Base-by-base conservation (phyloP, 768 basidiomycete species). In the Rhodosporidiobolus sp. region DNA sequence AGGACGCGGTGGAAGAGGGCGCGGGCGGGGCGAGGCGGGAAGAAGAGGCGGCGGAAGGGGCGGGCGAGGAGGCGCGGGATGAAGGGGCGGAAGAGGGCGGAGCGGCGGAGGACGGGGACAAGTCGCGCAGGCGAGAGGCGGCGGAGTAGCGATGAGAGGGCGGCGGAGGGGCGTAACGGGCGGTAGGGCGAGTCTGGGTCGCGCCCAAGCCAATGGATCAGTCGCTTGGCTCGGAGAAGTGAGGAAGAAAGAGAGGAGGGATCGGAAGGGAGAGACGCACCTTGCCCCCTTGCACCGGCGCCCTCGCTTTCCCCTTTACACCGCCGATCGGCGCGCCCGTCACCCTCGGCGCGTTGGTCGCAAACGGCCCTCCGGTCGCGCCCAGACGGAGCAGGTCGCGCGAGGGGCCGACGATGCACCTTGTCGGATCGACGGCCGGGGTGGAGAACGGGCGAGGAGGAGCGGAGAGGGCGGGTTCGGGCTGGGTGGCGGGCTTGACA, bases 331-430 rank as follows among this genome's bases (percentile, higher is more conserved):
- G 34, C 34, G 30, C 55, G 7, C 57, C 65, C 12, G 60, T 49
- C 2, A 62, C 62, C 11, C 71, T 63, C 17, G 72, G 72, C 4
- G 72, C 72, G 14, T 56, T 69, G 0, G 72, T 58, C 22, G 72
- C 61, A 55, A 73, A 73, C 16, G 72, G 72, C 48, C 68, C 72
- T 1, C 4, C 2, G 5, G 58, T 38, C 58, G 20, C 8, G 3
- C n/a, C n/a, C n/a, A 45, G 9, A 43, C 10, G 10, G 20, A 2
- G 2, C 22, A 46, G 6, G 11, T 59, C 58, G 11, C 17, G n/a
- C 43, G 43, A 45, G 9, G 38, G 9, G 6, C 48, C 38, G 32
- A 32, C 48, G 2, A 52, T 61, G 34, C 8, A 72, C 67, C 45
- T 63, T 69, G 24, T 43, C 67, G 9, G 48, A 30, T 17, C 52